Base-by-base conservation (phyloP, 441 rosid genomes). In the Rhodomyrtus psidioides region DNA sequence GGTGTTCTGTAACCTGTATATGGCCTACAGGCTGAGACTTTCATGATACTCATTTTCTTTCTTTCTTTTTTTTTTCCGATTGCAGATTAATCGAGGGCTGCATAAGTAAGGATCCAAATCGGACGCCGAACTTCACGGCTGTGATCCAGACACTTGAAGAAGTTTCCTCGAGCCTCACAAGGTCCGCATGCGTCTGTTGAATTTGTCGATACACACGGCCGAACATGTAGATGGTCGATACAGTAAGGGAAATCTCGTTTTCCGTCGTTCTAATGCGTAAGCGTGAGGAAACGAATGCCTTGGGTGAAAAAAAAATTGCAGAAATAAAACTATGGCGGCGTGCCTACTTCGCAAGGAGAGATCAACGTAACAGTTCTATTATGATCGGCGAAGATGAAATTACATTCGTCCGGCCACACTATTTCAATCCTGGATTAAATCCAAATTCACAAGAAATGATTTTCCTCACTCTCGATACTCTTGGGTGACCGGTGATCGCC, bases 101-200 rank as follows among this genome's bases (percentile, higher is more conserved):
- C 91, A 89, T 79, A 19, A 88, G 90, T 55, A 86, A 89, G 85
- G 88, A 88, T 84, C 87, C 89, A 5, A 46, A 23, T 0, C 9
- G 62, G 54, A 89, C 84, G 86, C 94, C 93, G 24, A 2, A 86
- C 7, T 93, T 94, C 85, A 7, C 60, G 39, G 79, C 56, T 2
- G 87, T 91, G 49, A 93, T 94, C 58, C 54, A 34, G 9, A 90
- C 70, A 16, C 84, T 94, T 15, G 95, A 94, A 59, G 95, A 92
- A 86, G 93, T 89, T 56, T 89, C 84, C 6, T 39, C 44, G 4
- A 9, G 21, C 49, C 28, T 84, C 12, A 85, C 89, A 26, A 89
- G 88, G 84, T 87, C 82, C 70, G 90, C 59, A 8, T 88, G 83
- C 53, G 85, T 85, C 34, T 88, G 89, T 84, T 87, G 82, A 89